Evolutionary conservation across 2,329 filamentous ascomycete genomes (phyloP).

Genomic region (Beauveria australis): DNA sequence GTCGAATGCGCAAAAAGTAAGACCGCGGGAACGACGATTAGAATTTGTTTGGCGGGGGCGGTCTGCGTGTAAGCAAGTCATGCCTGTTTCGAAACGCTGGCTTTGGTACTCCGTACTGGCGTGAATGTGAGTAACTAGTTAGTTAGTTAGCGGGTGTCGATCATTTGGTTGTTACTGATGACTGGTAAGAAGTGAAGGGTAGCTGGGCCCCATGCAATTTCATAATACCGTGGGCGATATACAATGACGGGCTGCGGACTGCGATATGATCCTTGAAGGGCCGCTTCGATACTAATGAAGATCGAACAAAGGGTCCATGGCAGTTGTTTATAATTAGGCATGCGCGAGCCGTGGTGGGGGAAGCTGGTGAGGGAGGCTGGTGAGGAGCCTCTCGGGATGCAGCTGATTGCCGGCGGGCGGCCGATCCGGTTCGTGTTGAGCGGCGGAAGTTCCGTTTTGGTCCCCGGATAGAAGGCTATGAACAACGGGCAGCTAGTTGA

Average conservation of each 20-base stretch:
- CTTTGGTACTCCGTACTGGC: background rate
- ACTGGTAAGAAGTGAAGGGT: background rate
- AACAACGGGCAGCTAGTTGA: background rate
- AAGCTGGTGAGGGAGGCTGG: too few species aligned
- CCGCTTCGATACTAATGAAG: background rate
- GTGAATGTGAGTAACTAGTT: background rate
- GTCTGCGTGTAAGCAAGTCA: background rate
- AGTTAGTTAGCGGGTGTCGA: background rate
- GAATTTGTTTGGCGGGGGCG: background rate
- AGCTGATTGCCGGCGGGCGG: background rate
- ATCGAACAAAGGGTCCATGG: background rate
- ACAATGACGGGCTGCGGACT: background rate
- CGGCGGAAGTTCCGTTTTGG: too few species aligned
- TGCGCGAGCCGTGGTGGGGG: background rate
- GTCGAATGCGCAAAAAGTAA: background rate
- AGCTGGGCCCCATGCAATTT: background rate
- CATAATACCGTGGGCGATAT: background rate
- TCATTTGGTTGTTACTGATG: background rate
- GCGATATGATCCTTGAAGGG: background rate
- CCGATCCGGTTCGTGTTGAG: background rate
- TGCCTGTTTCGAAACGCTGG: background rate
- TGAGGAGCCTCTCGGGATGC: background rate
- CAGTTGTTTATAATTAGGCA: background rate
- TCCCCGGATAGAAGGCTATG: background rate
- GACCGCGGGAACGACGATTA: constrained; percentile 1